Evolutionary conservation across 495 filamentous ascomycete genomes (phyloP).

Genomic region (Pyrenula aspistea): DNA sequence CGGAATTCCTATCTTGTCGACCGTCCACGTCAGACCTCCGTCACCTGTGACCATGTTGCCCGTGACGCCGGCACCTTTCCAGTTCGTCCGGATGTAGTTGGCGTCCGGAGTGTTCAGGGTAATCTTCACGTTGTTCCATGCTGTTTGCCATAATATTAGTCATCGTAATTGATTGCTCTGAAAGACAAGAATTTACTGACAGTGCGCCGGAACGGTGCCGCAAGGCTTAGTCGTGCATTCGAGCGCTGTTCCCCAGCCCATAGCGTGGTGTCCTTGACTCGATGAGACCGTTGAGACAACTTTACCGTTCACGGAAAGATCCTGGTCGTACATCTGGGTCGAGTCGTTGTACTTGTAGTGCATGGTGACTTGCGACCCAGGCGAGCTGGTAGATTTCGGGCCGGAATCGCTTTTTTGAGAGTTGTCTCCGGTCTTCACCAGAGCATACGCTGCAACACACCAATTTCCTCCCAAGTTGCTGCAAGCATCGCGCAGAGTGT

Average conservation of each 20-base stretch:
- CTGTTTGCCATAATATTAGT: not conserved
- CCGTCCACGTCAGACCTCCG: not conserved
- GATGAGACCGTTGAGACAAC: constrained; percentile 28
- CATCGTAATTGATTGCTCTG: no score
- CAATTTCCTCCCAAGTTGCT: constrained; percentile 12
- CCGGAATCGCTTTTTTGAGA: constrained; percentile 20
- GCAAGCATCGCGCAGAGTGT: constrained; percentile 18
- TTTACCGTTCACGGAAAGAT: constrained; percentile 20
- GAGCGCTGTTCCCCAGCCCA: not conserved
- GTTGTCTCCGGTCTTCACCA: constrained; percentile 7
- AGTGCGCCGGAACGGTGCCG: not conserved
- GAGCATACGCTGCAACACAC: constrained; percentile 10
- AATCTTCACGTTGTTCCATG: not conserved
- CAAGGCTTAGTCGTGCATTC: not conserved
- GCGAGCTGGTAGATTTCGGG: constrained; percentile 8
- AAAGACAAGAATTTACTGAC: no score
- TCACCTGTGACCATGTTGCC: not conserved
- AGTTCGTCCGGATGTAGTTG: not conserved
- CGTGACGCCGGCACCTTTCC: not conserved
- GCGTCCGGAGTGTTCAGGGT: not conserved
- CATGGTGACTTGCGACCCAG: constrained; percentile 18
- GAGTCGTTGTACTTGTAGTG: constrained; percentile 27
- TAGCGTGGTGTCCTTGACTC: constrained; percentile 10
- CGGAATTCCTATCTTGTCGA: not conserved
- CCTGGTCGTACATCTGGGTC: constrained; percentile 27